Evolutionary conservation across 257 asterid genomes (phyloP).

Genomic region (Penstemon barbatus): DNA sequence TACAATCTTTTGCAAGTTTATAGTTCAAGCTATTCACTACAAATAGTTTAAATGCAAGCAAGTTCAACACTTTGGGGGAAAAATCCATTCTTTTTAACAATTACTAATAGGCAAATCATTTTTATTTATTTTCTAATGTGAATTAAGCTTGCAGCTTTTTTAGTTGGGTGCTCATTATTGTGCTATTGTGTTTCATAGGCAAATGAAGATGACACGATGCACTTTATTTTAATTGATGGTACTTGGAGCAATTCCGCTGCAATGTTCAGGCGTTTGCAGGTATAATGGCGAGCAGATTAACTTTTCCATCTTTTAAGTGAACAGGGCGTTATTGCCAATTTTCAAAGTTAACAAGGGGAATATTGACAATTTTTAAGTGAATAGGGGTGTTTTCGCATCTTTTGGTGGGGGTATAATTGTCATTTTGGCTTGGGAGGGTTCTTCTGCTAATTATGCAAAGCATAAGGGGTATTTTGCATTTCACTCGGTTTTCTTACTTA

Average conservation of each 20-base stretch:
- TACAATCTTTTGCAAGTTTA: neutral
- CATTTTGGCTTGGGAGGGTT: too few relatives aligned
- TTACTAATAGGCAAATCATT: neutral
- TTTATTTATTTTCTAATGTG: neutral
- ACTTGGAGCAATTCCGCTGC: conserved; percentile 98
- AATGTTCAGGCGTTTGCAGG: conserved; percentile 95
- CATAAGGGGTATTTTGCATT: too few relatives aligned
- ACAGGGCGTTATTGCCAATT: too few relatives aligned
- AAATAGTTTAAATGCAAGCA: neutral
- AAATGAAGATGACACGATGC: conserved; percentile 41
- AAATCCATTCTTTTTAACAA: too few relatives aligned
- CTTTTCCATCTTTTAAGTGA: neutral
- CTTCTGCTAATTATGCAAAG: too few relatives aligned
- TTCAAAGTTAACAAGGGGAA: too few relatives aligned
- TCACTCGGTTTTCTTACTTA: neutral
- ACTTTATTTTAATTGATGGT: conserved; percentile 87
- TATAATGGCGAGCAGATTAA: conserved; percentile 24
- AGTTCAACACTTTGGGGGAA: neutral
- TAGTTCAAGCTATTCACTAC: too few relatives aligned
- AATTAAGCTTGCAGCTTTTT: conserved; percentile 1
- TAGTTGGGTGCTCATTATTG: conserved; percentile 13
- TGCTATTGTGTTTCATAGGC: conserved; percentile 38
- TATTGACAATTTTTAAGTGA: too few relatives aligned
- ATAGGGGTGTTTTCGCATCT: too few relatives aligned
- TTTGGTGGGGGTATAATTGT: too few relatives aligned